These are phyloP conservation scores for Solanum chacoense DNA, from an alignment of 305 asterid species.

Conservation along the genomic window DNA sequence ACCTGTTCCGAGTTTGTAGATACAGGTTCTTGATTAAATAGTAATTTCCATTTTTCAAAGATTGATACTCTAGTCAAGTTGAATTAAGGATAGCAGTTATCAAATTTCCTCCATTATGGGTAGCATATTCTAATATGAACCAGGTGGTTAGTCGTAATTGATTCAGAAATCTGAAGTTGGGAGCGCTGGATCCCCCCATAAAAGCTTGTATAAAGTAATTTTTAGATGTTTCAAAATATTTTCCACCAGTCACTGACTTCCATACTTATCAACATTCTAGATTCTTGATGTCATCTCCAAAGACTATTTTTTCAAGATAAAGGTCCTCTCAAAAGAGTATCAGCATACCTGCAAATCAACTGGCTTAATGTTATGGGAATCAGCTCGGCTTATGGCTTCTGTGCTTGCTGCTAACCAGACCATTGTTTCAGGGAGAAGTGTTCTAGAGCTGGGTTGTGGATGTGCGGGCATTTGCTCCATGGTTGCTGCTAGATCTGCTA, in stretches of 20 bases:
- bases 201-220: not conserved
- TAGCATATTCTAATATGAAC: not conserved
- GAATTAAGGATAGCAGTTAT: not conserved
- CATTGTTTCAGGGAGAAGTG: constrained; percentile 52
- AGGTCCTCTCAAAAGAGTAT: constrained; percentile 60
- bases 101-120: not conserved
- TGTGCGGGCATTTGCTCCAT: constrained; percentile 81
- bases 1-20: not conserved
- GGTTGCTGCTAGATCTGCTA: constrained; percentile 59
- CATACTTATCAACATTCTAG: constrained; percentile 16
- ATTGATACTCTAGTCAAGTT: not conserved
- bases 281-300: constrained; percentile 33
- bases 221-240: not conserved
- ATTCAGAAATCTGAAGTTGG: not conserved
- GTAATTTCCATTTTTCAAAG: not conserved
- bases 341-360: constrained; percentile 97
- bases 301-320: constrained; percentile 58
- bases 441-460: constrained; percentile 85
- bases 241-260: not conserved
- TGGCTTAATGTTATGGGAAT: constrained; percentile 96
- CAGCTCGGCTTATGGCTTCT: constrained; percentile 77
- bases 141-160: not conserved
- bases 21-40: not conserved
- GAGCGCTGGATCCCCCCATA: not conserved
- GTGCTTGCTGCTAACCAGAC: constrained; percentile 54